A percentile compares a stretch with the other conserved stretches of the same genome.
Conservation (phyloP, 2,329 filamentous ascomycete genomes). For the Anisogramma anomala region DNA sequence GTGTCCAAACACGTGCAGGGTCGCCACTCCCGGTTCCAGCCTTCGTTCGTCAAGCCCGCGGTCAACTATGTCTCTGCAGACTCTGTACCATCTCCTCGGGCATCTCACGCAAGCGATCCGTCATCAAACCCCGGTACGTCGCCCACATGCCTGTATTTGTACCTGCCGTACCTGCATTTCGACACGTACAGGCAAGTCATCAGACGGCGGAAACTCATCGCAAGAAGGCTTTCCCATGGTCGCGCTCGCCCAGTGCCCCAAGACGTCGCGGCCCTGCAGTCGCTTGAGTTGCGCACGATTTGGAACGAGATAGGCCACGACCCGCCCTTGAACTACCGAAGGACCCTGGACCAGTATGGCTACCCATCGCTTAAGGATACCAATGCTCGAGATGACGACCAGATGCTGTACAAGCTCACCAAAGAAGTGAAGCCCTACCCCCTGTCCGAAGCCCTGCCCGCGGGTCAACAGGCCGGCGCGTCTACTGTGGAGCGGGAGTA, state of each 20-base stretch:
- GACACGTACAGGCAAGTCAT: constrained; percentile 50
- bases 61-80: constrained; percentile 27
- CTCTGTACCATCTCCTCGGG: constrained; percentile 17
- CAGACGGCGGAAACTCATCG: constrained; percentile 42
- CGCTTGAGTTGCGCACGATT: constrained; percentile 46
- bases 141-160: constrained; percentile 34
- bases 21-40: constrained; percentile 27
- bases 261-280: constrained; percentile 41
- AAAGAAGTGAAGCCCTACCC: constrained; percentile 30
- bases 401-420: constrained; percentile 56
- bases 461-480: neutral
- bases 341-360: constrained; percentile 52
- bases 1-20: constrained; percentile 29
- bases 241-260: constrained; percentile 44
- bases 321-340: constrained; percentile 48
- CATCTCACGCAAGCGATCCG: constrained; percentile 12
- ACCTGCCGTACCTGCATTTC: constrained; percentile 51
- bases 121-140: constrained; percentile 1
- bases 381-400: constrained; percentile 49
- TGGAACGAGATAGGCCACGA: constrained; percentile 53
- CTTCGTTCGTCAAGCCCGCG: constrained; percentile 28
- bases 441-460: constrained; percentile 11
- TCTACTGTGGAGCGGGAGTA: constrained; percentile 4
- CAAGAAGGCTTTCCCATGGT: constrained; percentile 39
- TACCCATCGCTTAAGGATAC: constrained; percentile 52